Evolutionary conservation across 1,284 basidiomycete species (phyloP), one percentile per base, ranked within the genome.

Genomic region (Ustilago lituana): DNA sequence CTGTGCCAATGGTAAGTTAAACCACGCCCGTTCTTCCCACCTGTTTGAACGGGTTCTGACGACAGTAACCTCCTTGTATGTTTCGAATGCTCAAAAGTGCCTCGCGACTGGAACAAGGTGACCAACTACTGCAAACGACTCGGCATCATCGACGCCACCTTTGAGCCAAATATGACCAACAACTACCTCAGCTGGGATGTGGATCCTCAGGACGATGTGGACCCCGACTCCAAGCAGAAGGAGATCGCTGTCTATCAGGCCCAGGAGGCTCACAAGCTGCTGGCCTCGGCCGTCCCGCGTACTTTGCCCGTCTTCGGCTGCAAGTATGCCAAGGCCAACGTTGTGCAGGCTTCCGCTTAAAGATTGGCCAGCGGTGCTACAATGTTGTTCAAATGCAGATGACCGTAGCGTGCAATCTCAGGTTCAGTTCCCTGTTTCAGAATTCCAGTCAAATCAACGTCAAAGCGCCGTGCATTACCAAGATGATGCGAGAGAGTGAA

Each of bases 101-200:
- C 67, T 29, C 65, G 60, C 41, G 77, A 79, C 52, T 79, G 75
- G 75, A 50, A 53, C 50, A 79, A 82, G 75, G 80, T 82, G 43
- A 82, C 80, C 53, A 76, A 73, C 57, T 83, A 83, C 70, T 82
- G 76, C 63, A 82, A 83, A 68, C 73, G 83, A 19, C 79, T 84
- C n/a, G 76, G 77, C 11, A 76, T 84, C 48, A 78, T 84, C 36
- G 61, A 60, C 17, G 52, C 62, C 3, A 68, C 64, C 44, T 83
- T 84, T 52, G 63, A 77, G 57, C 76, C 75, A 38, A 84, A 84
- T 73, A 80, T 77, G 73, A 83, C 83, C 60, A 84, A 84, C 59
- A 54, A n/a, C 38, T 79, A 55, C 58, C 67, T 79, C 27, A 59
- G 52, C 12, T 78, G 76, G 76, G 17, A 69, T 15, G 50, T 64